Conservation (phyloP, 495 filamentous ascomycete species). For the Aspergillus indologenus region DNA sequence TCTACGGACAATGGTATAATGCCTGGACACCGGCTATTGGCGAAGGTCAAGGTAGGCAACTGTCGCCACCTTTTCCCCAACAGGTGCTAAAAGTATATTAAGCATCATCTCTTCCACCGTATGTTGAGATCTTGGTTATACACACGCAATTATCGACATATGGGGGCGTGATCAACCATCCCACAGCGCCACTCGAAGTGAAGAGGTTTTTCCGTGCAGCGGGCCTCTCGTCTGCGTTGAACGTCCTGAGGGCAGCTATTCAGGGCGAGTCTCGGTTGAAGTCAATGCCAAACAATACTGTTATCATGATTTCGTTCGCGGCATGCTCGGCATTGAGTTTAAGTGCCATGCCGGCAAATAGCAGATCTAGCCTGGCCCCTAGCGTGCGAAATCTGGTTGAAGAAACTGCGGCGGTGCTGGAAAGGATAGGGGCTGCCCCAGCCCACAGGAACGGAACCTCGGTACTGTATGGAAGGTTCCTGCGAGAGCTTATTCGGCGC, state of each 20-base stretch:
- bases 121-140: constrained; percentile 71
- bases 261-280: constrained; percentile 66
- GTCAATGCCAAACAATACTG: constrained; percentile 75
- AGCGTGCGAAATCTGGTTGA: constrained; percentile 66
- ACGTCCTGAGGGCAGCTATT: constrained; percentile 70
- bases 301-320: constrained; percentile 74
- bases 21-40: constrained; percentile 60
- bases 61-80: not conserved
- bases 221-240: constrained; percentile 64
- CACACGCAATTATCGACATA: constrained; percentile 72
- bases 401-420: constrained; percentile 65
- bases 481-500: constrained; percentile 55
- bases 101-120: constrained; percentile 64
- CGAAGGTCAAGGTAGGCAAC: constrained; percentile 47
- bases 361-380: constrained; percentile 56
- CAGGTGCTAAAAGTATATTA: not conserved
- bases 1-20: constrained; percentile 60
- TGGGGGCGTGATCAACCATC: constrained; percentile 70
- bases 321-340: constrained; percentile 67
- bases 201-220: constrained; percentile 69
- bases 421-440: constrained; percentile 62
- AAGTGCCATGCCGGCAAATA: constrained; percentile 53
- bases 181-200: constrained; percentile 64
- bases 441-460: constrained; percentile 62
- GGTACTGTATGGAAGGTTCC: constrained; percentile 58